Conservation (phyloP, 2,329 filamentous ascomycete species). For the Sporothrix variecibatus region DNA sequence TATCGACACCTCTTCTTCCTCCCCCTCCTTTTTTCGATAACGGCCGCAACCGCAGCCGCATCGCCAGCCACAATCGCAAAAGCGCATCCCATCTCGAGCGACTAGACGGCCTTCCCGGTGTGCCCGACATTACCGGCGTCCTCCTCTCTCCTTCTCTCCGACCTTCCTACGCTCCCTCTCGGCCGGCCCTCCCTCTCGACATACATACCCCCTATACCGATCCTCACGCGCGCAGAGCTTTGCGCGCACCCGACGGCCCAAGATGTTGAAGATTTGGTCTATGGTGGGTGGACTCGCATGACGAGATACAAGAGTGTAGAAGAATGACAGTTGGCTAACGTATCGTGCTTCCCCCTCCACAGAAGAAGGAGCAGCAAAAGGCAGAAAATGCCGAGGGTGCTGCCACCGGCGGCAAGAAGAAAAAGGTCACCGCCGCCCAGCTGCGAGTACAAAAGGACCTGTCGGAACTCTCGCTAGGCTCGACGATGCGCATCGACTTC, state of each 20-base stretch:
- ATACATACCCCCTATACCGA: background rate
- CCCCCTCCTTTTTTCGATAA: background rate
- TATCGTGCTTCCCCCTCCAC: background rate
- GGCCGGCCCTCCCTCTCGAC: background rate
- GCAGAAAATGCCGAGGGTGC: slow-evolving; percentile 78
- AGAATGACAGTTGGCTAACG: slow-evolving; percentile 33
- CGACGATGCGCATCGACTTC: slow-evolving; percentile 80
- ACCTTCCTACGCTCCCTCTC: background rate
- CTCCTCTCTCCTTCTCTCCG: background rate
- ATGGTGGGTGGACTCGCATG: slow-evolving; percentile 64
- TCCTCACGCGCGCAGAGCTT: slow-evolving; percentile 1
- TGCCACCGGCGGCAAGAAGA: slow-evolving; percentile 76
- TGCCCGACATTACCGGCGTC: background rate
- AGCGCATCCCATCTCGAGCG: background rate
- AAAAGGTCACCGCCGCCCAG: slow-evolving; percentile 97
- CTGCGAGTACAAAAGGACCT: slow-evolving; percentile 93
- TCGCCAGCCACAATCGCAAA: too few relatives aligned
- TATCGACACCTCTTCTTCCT: background rate
- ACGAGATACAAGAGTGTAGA: background rate
- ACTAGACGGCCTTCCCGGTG: background rate
- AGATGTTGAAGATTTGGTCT: slow-evolving; percentile 99
- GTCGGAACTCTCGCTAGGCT: slow-evolving; percentile 74
- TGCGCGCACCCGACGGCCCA: slow-evolving; percentile 41
- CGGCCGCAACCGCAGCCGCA: background rate
- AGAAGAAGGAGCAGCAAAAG: slow-evolving; percentile 97